Evolutionary conservation across 805 yeast genomes (phyloP).

Genomic region (Candida berthetii): DNA sequence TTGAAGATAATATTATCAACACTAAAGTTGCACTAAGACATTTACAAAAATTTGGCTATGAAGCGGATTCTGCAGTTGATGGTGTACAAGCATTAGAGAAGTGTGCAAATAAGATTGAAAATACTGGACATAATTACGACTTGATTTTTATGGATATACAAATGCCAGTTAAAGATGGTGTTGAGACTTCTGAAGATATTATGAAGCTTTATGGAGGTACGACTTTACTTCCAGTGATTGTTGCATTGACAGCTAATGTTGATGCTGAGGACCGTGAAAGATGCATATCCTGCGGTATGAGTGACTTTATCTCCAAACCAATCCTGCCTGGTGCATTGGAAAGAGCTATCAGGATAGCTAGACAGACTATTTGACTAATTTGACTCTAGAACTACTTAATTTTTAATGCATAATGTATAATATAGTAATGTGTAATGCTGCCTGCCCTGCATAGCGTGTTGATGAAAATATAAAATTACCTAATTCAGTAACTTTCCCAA

Average conservation of each 20-base stretch:
- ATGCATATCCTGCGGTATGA: slow-evolving; percentile 45
- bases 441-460: too few relatives aligned
- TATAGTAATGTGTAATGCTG: too few relatives aligned
- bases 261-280: slow-evolving; percentile 45
- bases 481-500: too few relatives aligned
- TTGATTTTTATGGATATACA: slow-evolving; percentile 94
- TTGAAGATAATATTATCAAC: slow-evolving; percentile 91
- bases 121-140: slow-evolving; percentile 59
- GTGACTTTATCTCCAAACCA: slow-evolving; percentile 47
- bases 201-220: slow-evolving; percentile 33
- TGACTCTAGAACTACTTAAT: too few relatives aligned
- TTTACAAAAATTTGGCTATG: slow-evolving; percentile 55
- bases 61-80: slow-evolving; percentile 64
- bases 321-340: slow-evolving; percentile 38
- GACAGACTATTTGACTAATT: not conserved
- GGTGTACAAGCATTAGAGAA: slow-evolving; percentile 90
- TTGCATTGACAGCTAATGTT: slow-evolving; percentile 85
- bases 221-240: slow-evolving; percentile 82
- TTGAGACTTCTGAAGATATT: slow-evolving; percentile 88
- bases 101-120: slow-evolving; percentile 65
- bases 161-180: slow-evolving; percentile 88
- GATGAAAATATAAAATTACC: too few relatives aligned
- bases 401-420: too few relatives aligned
- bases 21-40: slow-evolving; percentile 56
- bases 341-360: slow-evolving; percentile 5